phyloP scores from a whole-genome alignment of 108 stramenopile genomes.

The Nitzschia sp. region DNA sequence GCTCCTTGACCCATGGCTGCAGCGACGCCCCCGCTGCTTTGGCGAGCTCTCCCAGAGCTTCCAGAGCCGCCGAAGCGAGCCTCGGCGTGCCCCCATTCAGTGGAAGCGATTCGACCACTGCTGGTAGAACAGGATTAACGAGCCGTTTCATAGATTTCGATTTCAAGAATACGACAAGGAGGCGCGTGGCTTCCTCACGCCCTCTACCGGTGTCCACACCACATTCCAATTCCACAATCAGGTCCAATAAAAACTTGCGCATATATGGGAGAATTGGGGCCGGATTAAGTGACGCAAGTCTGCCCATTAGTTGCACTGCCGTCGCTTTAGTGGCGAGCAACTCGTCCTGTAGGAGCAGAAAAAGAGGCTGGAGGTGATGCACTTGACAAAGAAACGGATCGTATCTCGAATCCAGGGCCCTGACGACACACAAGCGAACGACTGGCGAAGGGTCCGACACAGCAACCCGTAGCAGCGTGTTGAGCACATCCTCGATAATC shows the following conservation, averaged over 20 bases:
- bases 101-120: constrained; percentile 71
- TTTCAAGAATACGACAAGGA: constrained; percentile 79
- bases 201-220: constrained; percentile 72
- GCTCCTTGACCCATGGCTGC: constrained; percentile 78
- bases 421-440: constrained; percentile 86
- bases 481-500: constrained; percentile 85
- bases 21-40: constrained; percentile 75
- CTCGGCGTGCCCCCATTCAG: constrained; percentile 70
- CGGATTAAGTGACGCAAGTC: constrained; percentile 86
- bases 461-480: constrained; percentile 72
- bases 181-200: constrained; percentile 75
- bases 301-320: constrained; percentile 82
- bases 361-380: constrained; percentile 80
- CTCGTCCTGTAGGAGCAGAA: constrained; percentile 91
- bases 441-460: constrained; percentile 84
- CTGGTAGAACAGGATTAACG: constrained; percentile 72
- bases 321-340: constrained; percentile 75
- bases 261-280: constrained; percentile 81
- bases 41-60: constrained; percentile 93
- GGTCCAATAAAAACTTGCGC: constrained; percentile 67
- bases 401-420: constrained; percentile 82
- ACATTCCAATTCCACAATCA: constrained; percentile 79
- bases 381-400: constrained; percentile 84
- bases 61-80: constrained; percentile 82
- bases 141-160: constrained; percentile 73